phyloP scores from a whole-genome alignment of 768 basidiomycete genomes.

The Phaeotremella skinneri region DNA sequence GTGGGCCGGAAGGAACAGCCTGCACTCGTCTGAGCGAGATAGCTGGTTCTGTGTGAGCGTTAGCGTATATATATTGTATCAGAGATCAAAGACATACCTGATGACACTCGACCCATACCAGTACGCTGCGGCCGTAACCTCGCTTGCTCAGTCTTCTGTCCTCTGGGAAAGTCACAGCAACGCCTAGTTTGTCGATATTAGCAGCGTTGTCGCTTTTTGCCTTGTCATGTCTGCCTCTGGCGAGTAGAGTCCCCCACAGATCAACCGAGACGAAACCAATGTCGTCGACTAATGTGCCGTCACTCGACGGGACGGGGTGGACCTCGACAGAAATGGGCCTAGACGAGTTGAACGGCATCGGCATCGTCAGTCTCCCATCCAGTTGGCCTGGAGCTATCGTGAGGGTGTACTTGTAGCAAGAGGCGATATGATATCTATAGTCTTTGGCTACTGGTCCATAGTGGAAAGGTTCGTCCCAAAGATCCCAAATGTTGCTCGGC shows the following conservation, averaged over 20 bases:
- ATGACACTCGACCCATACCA: conserved; percentile 21
- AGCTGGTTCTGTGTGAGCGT: not conserved
- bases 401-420: too few species aligned
- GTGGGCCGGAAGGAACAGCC: conserved; percentile 26
- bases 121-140: conserved; percentile 18
- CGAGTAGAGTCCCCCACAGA: too few species aligned
- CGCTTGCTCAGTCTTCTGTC: conserved; percentile 27
- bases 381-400: too few species aligned
- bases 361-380: too few species aligned
- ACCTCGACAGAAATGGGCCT: conserved; percentile 11
- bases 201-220: not conserved
- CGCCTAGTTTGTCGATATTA: conserved; percentile 3
- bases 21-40: not conserved
- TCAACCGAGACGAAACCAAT: too few species aligned
- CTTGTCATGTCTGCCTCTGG: not conserved
- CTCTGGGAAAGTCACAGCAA: conserved; percentile 29
- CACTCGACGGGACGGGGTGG: conserved; percentile 11
- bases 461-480: too few species aligned
- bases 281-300: too few species aligned
- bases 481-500: too few species aligned
- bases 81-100: not conserved
- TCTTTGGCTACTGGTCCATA: too few species aligned
- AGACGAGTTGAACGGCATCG: conserved; percentile 16
- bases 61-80: not conserved
- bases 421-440: too few species aligned